These are phyloP conservation scores for Fusarium begoniae DNA, from an alignment of 2,329 filamentous ascomycete species.

Conservation along the genomic window DNA sequence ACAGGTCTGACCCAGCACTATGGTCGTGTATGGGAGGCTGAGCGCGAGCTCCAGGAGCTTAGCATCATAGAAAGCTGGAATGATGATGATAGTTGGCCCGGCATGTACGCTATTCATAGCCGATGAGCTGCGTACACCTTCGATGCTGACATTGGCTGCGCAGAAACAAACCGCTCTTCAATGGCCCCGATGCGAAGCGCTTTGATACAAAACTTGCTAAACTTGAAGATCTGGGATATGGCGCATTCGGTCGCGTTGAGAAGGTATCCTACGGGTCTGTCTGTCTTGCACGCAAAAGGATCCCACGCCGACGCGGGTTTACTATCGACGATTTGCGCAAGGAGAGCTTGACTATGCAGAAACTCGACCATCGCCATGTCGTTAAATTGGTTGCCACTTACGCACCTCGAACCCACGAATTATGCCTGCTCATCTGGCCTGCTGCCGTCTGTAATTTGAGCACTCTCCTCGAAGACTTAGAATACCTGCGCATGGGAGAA, in stretches of 20 bases:
- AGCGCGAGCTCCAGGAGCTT: conserved; percentile 45
- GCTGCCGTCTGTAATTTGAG: conserved; percentile 57
- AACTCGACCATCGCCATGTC: conserved; percentile 58
- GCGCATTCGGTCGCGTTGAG: conserved; percentile 56
- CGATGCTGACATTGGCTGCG: conserved; percentile 4
- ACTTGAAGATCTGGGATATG: conserved; percentile 52
- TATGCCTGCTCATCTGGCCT: conserved; percentile 59
- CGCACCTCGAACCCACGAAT: conserved; percentile 49
- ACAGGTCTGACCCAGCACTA: conserved; percentile 31
- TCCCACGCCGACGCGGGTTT: conserved; percentile 48
- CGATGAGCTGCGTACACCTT: not conserved
- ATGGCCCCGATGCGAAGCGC: conserved; percentile 45
- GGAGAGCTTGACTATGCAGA: conserved; percentile 59
- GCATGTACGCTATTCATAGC: conserved; percentile 41
- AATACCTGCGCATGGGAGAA: conserved; percentile 49
- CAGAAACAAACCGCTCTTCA: conserved; percentile 46
- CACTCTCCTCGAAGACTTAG: conserved; percentile 55
- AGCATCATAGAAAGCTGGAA: conserved; percentile 46
- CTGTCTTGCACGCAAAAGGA: conserved; percentile 57
- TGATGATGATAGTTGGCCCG: conserved; percentile 47
- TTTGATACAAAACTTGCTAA: conserved; percentile 47
- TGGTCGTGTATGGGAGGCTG: conserved; percentile 40
- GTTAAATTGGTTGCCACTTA: conserved; percentile 59
- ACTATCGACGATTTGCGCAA: conserved; percentile 54
- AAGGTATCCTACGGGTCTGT: conserved; percentile 54